Evolutionary conservation across 2,329 filamentous ascomycete species (phyloP).

Genomic region (Blastomyces parvus): DNA sequence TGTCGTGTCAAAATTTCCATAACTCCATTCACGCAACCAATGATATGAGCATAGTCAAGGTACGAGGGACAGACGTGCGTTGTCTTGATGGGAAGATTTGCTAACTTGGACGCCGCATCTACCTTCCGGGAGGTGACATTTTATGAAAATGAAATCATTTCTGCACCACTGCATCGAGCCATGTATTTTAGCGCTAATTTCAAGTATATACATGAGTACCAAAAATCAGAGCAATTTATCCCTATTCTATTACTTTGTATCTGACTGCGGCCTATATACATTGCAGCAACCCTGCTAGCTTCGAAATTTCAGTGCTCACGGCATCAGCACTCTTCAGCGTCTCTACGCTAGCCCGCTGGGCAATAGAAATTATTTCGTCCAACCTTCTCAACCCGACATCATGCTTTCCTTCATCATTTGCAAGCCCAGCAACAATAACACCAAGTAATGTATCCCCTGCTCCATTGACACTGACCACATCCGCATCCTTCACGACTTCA

Average conservation of each 20-base stretch:
- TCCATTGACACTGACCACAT: constrained; percentile 84
- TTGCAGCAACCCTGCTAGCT: constrained; percentile 15
- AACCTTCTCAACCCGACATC: constrained; percentile 36
- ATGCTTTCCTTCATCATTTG: constrained; percentile 39
- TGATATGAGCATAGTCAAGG: background rate
- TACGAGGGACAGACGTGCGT: background rate
- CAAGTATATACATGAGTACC: background rate
- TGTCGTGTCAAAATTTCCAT: background rate
- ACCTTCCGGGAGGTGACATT: no score
- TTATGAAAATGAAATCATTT: background rate
- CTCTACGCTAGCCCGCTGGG: constrained; percentile 70
- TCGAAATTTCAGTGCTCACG: constrained; percentile 42
- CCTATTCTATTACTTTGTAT: background rate
- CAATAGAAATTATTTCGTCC: constrained; percentile 61
- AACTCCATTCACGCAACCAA: background rate
- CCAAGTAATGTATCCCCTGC: constrained; percentile 90
- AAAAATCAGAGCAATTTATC: background rate
- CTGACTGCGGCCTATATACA: background rate
- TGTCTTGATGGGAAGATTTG: background rate
- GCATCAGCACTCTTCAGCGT: constrained; percentile 66
- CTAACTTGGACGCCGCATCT: background rate
- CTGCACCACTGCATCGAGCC: background rate
- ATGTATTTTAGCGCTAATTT: no score
- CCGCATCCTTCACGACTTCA: constrained; percentile 49
- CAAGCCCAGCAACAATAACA: constrained; percentile 68